Evolutionary conservation across 306 rosid species (phyloP).

Genomic region (Rubus idaeus): DNA sequence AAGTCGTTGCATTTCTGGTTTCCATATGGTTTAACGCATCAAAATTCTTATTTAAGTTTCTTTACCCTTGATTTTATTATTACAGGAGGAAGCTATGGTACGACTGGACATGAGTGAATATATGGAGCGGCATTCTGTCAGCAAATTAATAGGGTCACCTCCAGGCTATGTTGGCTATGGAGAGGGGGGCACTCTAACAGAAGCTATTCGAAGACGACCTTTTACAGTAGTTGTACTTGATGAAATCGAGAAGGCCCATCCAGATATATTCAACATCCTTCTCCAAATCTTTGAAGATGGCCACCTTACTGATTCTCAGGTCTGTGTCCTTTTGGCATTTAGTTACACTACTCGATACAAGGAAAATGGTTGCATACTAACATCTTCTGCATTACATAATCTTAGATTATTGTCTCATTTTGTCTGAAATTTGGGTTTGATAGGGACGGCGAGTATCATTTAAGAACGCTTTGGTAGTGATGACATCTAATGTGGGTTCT

Average conservation of each 20-base stretch:
- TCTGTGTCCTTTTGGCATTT: conserved; percentile 26
- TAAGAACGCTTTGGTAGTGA: conserved; percentile 80
- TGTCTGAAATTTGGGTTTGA: conserved; percentile 30
- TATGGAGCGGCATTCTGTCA: conserved; percentile 93
- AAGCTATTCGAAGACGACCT: conserved; percentile 88
- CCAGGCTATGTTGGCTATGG: conserved; percentile 95
- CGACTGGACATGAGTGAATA: conserved; percentile 94
- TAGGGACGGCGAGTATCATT: conserved; percentile 89
- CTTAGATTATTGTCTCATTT: conserved; percentile 21
- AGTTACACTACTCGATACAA: background rate
- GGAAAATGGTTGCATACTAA: background rate
- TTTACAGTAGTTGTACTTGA: conserved; percentile 77
- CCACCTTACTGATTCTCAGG: conserved; percentile 95
- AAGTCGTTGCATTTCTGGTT: background rate
- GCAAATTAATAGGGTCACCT: conserved; percentile 89
- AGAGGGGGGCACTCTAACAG: conserved; percentile 82
- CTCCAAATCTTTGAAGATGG: conserved; percentile 89
- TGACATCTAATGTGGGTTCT: conserved; percentile 96
- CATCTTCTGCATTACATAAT: background rate
- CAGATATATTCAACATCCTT: conserved; percentile 85
- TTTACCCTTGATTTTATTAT: conserved; percentile 20
- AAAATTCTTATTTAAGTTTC: background rate
- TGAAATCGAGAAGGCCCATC: conserved; percentile 97
- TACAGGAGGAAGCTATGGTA: conserved; percentile 79
- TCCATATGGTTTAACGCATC: conserved; percentile 2